Evolutionary conservation across 2,329 filamentous ascomycete species (phyloP).

Genomic region (Davidsoniella eucalypti): DNA sequence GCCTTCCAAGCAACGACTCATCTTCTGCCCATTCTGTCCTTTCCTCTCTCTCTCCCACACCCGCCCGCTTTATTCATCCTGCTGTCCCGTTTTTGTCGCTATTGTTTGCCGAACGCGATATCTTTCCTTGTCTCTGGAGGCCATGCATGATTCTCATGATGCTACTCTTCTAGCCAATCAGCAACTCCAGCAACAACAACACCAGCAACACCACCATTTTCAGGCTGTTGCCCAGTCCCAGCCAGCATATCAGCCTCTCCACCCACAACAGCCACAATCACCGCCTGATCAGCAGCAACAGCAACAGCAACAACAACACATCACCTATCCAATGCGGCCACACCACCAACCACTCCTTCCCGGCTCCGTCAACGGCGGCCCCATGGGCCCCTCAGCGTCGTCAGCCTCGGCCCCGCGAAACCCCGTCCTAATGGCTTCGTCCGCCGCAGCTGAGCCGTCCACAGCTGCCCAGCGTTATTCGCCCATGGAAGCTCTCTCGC

Average conservation of each 20-base stretch:
- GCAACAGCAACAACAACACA: conserved; percentile 58
- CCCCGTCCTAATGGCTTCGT: conserved; percentile 8
- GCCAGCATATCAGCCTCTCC: conserved; percentile 23
- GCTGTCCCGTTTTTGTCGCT: neutral
- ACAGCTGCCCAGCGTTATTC: conserved; percentile 83
- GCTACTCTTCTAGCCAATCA: conserved; percentile 11
- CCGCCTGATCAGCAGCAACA: neutral
- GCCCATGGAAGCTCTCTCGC: conserved; percentile 80
- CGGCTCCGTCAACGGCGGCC: conserved; percentile 23
- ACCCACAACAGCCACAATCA: conserved; percentile 15
- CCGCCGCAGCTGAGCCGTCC: conserved; percentile 44
- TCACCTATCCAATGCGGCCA: conserved; percentile 72
- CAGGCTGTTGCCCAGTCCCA: conserved; percentile 11
- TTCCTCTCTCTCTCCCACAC: neutral
- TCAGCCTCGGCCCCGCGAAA: conserved; percentile 52
- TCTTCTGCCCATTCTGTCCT: neutral
- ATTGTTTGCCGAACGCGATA: neutral
- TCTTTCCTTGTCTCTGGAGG: neutral
- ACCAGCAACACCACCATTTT: conserved; percentile 14
- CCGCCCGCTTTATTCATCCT: neutral
- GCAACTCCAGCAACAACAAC: conserved; percentile 13
- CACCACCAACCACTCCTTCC: conserved; percentile 60
- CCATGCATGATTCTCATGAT: conserved; percentile 13
- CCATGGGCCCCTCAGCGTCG: conserved; percentile 15
- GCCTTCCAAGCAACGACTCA: neutral